phyloP scores from a whole-genome alignment of 2,329 filamentous ascomycete species.

The Xylariaceae sp. region DNA sequence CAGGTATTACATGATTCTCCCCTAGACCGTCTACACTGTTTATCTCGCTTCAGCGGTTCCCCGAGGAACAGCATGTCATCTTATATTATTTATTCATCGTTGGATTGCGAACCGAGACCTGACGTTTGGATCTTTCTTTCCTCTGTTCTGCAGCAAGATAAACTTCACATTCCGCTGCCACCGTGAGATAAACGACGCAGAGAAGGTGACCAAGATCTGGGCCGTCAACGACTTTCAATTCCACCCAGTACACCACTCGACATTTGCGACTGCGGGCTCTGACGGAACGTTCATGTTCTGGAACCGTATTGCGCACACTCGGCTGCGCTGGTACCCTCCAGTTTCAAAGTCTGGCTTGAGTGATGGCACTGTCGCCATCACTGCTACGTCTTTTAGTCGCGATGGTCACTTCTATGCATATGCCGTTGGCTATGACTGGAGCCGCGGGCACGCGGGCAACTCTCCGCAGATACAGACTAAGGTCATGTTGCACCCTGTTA shows the following conservation, averaged over 20 bases:
- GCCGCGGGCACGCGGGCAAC: constrained; percentile 60
- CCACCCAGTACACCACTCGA: constrained; percentile 34
- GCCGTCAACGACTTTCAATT: constrained; percentile 43
- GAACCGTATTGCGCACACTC: constrained; percentile 59
- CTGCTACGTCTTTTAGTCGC: constrained; percentile 65
- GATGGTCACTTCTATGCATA: constrained; percentile 64
- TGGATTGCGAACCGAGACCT: neutral
- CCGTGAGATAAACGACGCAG: constrained; percentile 28
- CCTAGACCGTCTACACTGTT: neutral
- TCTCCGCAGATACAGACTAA: constrained; percentile 30
- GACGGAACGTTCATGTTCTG: constrained; percentile 54
- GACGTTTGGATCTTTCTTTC: neutral
- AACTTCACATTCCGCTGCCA: constrained; percentile 45
- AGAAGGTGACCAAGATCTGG: constrained; percentile 37
- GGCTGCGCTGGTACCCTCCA: constrained; percentile 38
- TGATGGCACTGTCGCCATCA: constrained; percentile 59
- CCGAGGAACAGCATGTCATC: too few species aligned
- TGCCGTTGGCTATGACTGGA: constrained; percentile 76
- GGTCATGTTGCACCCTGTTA: constrained; percentile 40
- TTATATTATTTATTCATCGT: neutral
- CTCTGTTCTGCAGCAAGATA: constrained; percentile 1
- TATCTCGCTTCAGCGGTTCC: neutral
- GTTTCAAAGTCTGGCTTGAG: neutral
- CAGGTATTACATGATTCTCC: constrained; percentile 27
- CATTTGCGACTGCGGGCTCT: constrained; percentile 43